Conservation (phyloP, 257 asterid species). For the Dorcoceras hygrometricum region DNA sequence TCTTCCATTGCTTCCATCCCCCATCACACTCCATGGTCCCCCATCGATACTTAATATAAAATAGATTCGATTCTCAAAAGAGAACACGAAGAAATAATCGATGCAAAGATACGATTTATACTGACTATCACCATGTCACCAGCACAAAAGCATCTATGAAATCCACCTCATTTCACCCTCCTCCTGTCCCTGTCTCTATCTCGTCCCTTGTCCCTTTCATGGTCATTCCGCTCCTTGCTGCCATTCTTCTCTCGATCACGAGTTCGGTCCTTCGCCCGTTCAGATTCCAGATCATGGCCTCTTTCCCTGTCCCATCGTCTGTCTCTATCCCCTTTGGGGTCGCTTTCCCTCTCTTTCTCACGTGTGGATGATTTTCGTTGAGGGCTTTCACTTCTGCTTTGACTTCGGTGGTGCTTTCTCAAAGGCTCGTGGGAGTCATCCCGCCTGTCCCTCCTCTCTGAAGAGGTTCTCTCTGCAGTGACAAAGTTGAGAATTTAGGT, state of each 20-base stretch:
- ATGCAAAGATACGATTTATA: not conserved
- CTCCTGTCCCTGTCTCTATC: conserved; percentile 70
- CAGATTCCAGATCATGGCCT: conserved; percentile 39
- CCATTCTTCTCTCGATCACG: conserved; percentile 56
- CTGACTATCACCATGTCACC: not conserved
- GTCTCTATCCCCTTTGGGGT: conserved; percentile 44
- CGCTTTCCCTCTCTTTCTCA: conserved; percentile 62
- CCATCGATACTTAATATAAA: not conserved
- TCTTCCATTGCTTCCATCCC: not conserved
- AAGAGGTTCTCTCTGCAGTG: conserved; percentile 48
- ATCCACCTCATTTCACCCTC: conserved; percentile 46
- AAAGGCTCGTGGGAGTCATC: conserved; percentile 56
- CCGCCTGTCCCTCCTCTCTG: conserved; percentile 52
- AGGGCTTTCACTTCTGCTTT: conserved; percentile 74
- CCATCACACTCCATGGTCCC: not conserved
- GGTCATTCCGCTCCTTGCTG: conserved; percentile 71
- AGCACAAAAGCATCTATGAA: not conserved
- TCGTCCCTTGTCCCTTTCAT: conserved; percentile 61
- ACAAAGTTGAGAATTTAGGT: conserved; percentile 5
- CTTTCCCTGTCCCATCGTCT: conserved; percentile 55
- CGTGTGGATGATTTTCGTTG: conserved; percentile 49
- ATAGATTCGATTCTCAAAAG: not conserved
- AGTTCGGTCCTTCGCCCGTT: conserved; percentile 39
- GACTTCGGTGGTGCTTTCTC: conserved; percentile 68
- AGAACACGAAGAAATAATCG: not conserved